Evolutionary conservation across 2,329 filamentous ascomycete species (phyloP), one percentile per base, ranked within the genome.

Genomic region (Fusarium sp.): DNA sequence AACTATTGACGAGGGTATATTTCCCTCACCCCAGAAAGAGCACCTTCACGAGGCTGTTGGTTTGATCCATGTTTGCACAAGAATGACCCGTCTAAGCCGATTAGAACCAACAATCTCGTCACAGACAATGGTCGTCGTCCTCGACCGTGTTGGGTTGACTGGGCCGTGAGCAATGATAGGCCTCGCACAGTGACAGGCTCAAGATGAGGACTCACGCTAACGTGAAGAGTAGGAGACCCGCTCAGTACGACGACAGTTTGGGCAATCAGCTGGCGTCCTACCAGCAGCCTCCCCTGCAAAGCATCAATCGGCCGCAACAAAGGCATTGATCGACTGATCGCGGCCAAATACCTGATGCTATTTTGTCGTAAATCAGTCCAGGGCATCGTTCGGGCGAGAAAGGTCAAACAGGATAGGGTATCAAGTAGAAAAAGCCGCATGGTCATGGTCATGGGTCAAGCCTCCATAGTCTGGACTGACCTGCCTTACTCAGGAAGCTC

Each of bases 241-340:
- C 74, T 52, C 31, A 58, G 62, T 69, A 69, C 65, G 59, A 72
- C 58, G 42, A 64, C 56, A 58, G 42, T 70, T 66, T 24, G 61
- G 67, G 73, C 76, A 78, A 77, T 75, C 76, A 76, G 67, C 71
- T 67, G 70, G 38, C 64, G 60, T 7, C 52, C 47, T 67, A 67
- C 52, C 37, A 47, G 38, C 35, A 61, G 35, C 64, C 35, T 45
- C 71, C 69, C 71, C 69, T 74, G 71, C 69, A 63, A 65, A 67
- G 66, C 62, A 70, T 61, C 69, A 65, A 68, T 69, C 60, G 47
- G 69, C 57, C 52, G 64, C 67, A 70, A 67, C 66, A 64, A 47
- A 72, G 71, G 68, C 69, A 71, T 74, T 78, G 76, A 78, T 78
- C 72, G 76, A 78, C 76, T 78, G 74, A 78, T 78, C 74, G 67